A percentile compares a stretch with the other conserved stretches of the same genome.
phyloP scores from a whole-genome alignment of 768 basidiomycete species.

The Hysterangium stoloniferum region DNA sequence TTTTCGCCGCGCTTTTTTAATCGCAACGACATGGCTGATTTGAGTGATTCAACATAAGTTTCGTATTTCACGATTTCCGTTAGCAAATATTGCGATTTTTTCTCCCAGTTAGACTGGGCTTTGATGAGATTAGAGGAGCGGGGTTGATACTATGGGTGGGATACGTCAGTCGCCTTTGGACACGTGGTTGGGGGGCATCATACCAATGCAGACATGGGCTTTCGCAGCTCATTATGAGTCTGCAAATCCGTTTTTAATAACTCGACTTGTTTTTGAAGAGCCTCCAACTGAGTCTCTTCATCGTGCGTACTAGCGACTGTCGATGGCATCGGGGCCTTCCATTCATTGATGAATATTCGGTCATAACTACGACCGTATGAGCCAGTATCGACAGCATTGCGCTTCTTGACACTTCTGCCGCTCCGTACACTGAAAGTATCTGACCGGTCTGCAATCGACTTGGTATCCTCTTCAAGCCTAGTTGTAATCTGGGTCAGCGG shows the following conservation, averaged over 20 bases:
- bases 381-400: constrained; percentile 62
- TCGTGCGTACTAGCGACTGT: constrained; percentile 78
- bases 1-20: constrained; percentile 90
- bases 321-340: constrained; percentile 87
- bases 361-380: constrained; percentile 63
- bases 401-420: constrained; percentile 61
- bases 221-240: constrained; percentile 73
- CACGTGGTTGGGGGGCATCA: constrained; percentile 21
- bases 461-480: constrained; percentile 44
- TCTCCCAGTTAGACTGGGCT: constrained; percentile 87
- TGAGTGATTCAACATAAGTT: constrained; percentile 87
- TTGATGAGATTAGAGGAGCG: constrained; percentile 67
- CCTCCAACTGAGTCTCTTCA: constrained; percentile 90
- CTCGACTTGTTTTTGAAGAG: constrained; percentile 72
- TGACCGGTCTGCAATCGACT: constrained; percentile 36
- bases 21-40: constrained; percentile 73
- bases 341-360: constrained; percentile 77
- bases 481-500: constrained; percentile 23
- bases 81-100: constrained; percentile 80
- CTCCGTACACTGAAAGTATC: constrained; percentile 72
- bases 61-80: constrained; percentile 95
- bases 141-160: constrained; percentile 60
- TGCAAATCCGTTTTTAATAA: constrained; percentile 73
- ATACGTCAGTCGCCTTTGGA: constrained; percentile 1
- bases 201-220: constrained; percentile 78